Evolutionary conservation across 2,329 filamentous ascomycete genomes (phyloP), one percentile per base, ranked within the genome.

Genomic region (Colletotrichum cuscutae): DNA sequence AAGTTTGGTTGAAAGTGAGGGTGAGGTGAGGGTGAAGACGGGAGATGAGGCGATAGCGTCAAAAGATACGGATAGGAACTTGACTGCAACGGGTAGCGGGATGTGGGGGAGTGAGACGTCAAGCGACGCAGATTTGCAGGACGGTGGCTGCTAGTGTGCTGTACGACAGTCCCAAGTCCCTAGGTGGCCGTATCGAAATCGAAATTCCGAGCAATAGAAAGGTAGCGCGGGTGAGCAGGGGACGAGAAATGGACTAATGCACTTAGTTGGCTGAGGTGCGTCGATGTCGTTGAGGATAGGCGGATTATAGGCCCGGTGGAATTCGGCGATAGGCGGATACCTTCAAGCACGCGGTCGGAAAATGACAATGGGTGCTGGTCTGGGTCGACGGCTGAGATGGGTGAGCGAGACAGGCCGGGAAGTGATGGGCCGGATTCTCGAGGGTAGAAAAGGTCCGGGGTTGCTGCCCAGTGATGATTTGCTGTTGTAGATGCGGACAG

Each of bases 1-100:
- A 49, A 22, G 19, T 9, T 9, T n/a, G 42, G 42, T 49, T 19
- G 37, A 11, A 49, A 35, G 32, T 35, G 32, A 35, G 30, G 46
- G 24, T 63, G 46, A 64, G 26, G 26, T 19, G 42, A 32, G 60
- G n/a, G 56, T 49, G 42, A 49, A 37, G 56, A 60, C 7, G 58
- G 8, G 12, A 46, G 58, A 28, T 60, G 58, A 28, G 42, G 19
- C 28, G 59, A 49, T 28, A 30, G 42, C 37, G 37, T 24, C 37
- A 52, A 49, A 32, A 22, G 59, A 62, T 52, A 22, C 26, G 26
- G 30, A 49, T 54, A 54, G 24, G 46, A 26, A 26, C 6, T 19
- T 28, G 37, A 15, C 15, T 30, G 24, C 24, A 46, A 19, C 65
- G 65, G 65, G 42, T 35, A 57, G 58, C 61, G 68, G 57, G 64